Conservation (phyloP, 2,329 filamentous ascomycete genomes). For the Phialophora verrucosa region DNA sequence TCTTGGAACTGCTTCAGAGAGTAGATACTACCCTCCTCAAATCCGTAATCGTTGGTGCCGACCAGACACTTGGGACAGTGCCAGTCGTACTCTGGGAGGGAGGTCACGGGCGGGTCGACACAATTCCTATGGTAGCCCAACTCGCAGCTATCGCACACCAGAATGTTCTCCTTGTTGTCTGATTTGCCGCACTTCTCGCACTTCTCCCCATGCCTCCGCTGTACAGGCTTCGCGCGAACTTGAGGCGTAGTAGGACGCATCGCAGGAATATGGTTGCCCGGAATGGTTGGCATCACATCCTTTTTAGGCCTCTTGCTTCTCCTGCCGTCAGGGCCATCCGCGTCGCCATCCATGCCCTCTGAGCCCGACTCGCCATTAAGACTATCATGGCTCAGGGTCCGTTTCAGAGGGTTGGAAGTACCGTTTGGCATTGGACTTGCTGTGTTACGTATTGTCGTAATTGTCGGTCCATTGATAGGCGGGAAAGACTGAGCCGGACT, state of each 20-base stretch:
- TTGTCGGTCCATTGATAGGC: constrained; percentile 59
- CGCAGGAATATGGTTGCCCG: constrained; percentile 92
- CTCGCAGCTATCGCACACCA: constrained; percentile 91
- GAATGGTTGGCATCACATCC: constrained; percentile 76
- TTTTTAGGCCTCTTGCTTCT: constrained; percentile 94
- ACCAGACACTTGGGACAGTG: constrained; percentile 95
- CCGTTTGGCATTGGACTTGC: constrained; percentile 32
- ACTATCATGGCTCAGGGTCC: constrained; percentile 70
- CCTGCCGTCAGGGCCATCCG: constrained; percentile 70
- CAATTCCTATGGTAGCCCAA: constrained; percentile 85
- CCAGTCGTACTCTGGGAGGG: constrained; percentile 85
- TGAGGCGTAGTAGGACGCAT: constrained; percentile 77
- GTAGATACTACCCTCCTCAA: constrained; percentile 95
- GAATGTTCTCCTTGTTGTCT: constrained; percentile 71
- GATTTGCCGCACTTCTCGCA: constrained; percentile 86
- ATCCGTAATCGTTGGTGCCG: constrained; percentile 94
- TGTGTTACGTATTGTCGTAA: constrained; percentile 26
- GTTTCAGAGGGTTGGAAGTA: constrained; percentile 68
- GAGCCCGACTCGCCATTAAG: constrained; percentile 46
- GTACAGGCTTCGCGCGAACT: constrained; percentile 61
- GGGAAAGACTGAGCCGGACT: constrained; percentile 58
- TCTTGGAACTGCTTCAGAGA: constrained; percentile 96
- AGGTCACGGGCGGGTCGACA: constrained; percentile 81
- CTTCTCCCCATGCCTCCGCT: constrained; percentile 66
- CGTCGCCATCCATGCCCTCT: constrained; percentile 57